Percentiles rank a stretch among this genome's conserved stretches.
phyloP scores from a whole-genome alignment of 2,329 filamentous ascomycete genomes.

The Aaosphaeria arxii region DNA sequence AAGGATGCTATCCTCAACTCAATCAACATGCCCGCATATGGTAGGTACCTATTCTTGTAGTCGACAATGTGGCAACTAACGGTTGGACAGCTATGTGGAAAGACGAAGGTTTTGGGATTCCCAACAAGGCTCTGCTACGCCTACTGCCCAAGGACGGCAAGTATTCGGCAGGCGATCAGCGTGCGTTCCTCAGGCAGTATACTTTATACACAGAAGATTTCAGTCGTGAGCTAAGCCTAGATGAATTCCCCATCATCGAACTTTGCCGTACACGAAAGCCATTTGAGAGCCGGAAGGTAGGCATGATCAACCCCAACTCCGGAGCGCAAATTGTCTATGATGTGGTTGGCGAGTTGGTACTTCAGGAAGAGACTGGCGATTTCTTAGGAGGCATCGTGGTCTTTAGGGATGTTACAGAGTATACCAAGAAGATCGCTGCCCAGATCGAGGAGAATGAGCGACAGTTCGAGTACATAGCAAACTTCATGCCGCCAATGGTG shows the following conservation, averaged over 20 bases:
- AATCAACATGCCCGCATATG: slow-evolving; percentile 70
- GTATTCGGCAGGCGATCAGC: slow-evolving; percentile 34
- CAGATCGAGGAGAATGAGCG: slow-evolving; percentile 70
- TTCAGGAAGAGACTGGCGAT: slow-evolving; percentile 65
- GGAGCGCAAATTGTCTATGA: slow-evolving; percentile 61
- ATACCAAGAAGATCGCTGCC: slow-evolving; percentile 65
- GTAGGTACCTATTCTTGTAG: slow-evolving; percentile 8
- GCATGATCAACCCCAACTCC: slow-evolving; percentile 54
- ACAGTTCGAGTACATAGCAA: slow-evolving; percentile 72
- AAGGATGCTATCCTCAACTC: slow-evolving; percentile 76
- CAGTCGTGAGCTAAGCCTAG: slow-evolving; percentile 51
- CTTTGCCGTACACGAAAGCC: slow-evolving; percentile 61
- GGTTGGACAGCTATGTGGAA: slow-evolving; percentile 64
- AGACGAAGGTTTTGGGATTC: slow-evolving; percentile 70
- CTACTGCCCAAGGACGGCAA: slow-evolving; percentile 39
- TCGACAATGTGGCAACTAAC: slow-evolving; percentile 6
- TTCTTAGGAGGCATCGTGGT: slow-evolving; percentile 71
- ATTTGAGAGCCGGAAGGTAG: slow-evolving; percentile 60
- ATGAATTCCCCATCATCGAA: slow-evolving; percentile 66
- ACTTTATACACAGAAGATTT: slow-evolving; percentile 66
- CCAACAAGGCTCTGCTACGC: slow-evolving; percentile 62
- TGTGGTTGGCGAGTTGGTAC: slow-evolving; percentile 63
- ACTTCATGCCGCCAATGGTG: slow-evolving; percentile 58
- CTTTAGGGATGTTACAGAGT: slow-evolving; percentile 69
- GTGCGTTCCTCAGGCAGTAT: slow-evolving; percentile 59